Conservation (phyloP, 2,329 filamentous ascomycete species). For the Ophiostoma sp. region DNA sequence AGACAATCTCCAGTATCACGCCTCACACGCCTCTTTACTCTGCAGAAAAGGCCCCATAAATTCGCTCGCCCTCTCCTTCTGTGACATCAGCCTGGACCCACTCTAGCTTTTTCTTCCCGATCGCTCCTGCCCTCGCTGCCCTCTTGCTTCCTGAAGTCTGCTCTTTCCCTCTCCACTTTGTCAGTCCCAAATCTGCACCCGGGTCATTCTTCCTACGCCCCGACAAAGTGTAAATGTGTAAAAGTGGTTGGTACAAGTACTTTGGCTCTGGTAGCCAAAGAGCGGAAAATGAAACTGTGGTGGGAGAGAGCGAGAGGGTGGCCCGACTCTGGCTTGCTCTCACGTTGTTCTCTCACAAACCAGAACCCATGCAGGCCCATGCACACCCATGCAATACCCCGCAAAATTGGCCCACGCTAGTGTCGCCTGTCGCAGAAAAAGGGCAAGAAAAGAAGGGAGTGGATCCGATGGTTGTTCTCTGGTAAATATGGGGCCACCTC, state of each 20-base stretch:
- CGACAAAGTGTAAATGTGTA: background rate
- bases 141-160: too few relatives aligned
- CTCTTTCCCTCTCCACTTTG: background rate
- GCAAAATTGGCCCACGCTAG: conserved; percentile 26
- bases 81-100: conserved; percentile 24
- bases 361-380: background rate
- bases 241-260: background rate
- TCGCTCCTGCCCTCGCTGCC: conserved; percentile 2
- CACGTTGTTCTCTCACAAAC: background rate
- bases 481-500: background rate
- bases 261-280: background rate
- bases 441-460: background rate
- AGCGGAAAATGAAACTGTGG: background rate
- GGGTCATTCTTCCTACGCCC: background rate
- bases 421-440: background rate
- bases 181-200: background rate
- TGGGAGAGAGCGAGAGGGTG: background rate
- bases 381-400: conserved; percentile 24
- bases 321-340: background rate
- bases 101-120: conserved; percentile 7
- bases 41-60: background rate
- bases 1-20: background rate
- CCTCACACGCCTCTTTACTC: too few relatives aligned
- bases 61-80: background rate
- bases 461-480: background rate